Evolutionary conservation across 108 stramenopile genomes (phyloP).

Genomic region (Ochromonas danica): DNA sequence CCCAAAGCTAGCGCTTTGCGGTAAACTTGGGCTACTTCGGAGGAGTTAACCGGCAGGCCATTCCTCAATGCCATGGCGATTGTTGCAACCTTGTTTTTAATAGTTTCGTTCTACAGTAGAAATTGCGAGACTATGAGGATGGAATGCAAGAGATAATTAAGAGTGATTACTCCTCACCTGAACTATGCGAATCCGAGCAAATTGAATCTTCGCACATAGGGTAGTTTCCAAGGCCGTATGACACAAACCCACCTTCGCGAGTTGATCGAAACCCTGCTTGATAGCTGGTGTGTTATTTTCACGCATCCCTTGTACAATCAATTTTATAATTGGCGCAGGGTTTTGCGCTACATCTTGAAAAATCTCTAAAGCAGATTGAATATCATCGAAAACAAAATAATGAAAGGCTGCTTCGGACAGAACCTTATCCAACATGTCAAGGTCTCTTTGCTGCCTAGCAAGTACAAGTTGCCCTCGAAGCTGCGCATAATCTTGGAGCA

Average conservation of each 20-base stretch:
- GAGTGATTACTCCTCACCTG: no score
- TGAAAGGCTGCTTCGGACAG: no score
- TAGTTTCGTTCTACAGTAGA: not conserved
- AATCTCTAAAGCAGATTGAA: not conserved
- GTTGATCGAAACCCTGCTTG: not conserved
- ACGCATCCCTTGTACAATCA: not conserved
- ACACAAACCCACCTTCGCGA: not conserved
- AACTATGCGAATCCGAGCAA: no score
- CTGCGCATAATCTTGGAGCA: no score
- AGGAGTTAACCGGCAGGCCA: not conserved
- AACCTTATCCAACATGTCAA: no score
- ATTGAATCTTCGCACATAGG: not conserved
- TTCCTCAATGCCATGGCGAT: not conserved
- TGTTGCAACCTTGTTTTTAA: not conserved
- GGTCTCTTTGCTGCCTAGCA: no score
- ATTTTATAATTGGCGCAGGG: not conserved
- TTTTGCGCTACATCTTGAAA: not conserved
- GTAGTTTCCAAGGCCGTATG: not conserved
- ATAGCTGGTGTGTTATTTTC: not conserved
- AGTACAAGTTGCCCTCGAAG: no score
- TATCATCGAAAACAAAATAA: no score
- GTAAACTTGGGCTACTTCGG: not conserved
- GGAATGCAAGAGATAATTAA: no score
- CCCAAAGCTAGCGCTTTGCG: not conserved
- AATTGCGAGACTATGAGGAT: not conserved